phyloP scores from a whole-genome alignment of 768 basidiomycete genomes.

The Leccinum incarnatum region DNA sequence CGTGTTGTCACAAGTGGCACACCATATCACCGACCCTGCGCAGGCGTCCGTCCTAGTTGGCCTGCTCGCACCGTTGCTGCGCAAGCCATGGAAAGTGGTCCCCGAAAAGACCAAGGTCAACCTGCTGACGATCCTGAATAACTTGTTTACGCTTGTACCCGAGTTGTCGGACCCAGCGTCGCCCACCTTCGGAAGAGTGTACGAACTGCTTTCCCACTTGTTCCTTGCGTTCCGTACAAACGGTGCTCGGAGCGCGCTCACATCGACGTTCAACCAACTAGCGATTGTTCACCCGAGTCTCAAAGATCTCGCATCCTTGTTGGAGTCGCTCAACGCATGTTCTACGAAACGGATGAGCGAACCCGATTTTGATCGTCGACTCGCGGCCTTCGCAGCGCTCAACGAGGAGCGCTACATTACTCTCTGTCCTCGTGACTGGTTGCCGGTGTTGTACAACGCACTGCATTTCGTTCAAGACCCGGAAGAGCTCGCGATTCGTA shows the following conservation, averaged over 20 bases:
- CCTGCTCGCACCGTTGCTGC: conserved; percentile 77
- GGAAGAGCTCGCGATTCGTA: conserved; percentile 82
- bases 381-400: conserved; percentile 68
- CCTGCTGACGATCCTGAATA: conserved; percentile 67
- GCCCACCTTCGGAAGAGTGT: conserved; percentile 48
- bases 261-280: conserved; percentile 60
- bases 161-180: conserved; percentile 51
- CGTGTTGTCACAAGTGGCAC: conserved; percentile 78
- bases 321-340: conserved; percentile 80
- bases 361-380: conserved; percentile 86
- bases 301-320: conserved; percentile 46
- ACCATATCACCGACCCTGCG: conserved; percentile 60
- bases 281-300: conserved; percentile 42
- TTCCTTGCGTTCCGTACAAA: conserved; percentile 77
- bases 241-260: conserved; percentile 64
- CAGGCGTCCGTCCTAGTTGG: conserved; percentile 73
- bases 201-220: conserved; percentile 66
- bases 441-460: conserved; percentile 79
- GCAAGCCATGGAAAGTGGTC: conserved; percentile 69
- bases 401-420: conserved; percentile 62
- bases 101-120: conserved; percentile 86
- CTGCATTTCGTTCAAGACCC: conserved; percentile 87
- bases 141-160: conserved; percentile 63
- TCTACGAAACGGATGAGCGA: conserved; percentile 82
- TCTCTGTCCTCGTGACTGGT: conserved; percentile 64